A percentile compares a stretch with the other conserved stretches of the same genome.
phyloP scores from a whole-genome alignment of 805 yeast species.

The Ogataea wickerhamii region DNA sequence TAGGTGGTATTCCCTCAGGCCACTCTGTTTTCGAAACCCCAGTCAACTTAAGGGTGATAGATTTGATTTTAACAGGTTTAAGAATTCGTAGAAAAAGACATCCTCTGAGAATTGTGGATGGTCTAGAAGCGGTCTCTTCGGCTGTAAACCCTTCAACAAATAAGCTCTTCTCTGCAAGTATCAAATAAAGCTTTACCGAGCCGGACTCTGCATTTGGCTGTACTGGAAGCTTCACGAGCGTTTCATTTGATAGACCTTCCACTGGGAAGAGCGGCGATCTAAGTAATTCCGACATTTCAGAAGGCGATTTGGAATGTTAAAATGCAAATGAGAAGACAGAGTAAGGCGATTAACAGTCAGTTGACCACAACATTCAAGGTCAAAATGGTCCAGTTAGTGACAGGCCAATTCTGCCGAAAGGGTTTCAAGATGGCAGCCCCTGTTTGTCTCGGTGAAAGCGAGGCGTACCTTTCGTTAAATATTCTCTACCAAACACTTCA shows the following conservation, averaged over 20 bases:
- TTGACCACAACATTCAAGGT: no score
- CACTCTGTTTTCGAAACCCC: constrained; percentile 83
- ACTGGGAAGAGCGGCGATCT: constrained; percentile 48
- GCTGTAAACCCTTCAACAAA: constrained; percentile 80
- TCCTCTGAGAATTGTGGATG: constrained; percentile 82
- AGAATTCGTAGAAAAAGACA: constrained; percentile 64
- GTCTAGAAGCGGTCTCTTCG: constrained; percentile 57
- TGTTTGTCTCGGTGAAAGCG: no score
- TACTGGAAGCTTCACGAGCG: constrained; percentile 47
- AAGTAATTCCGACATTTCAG: constrained; percentile 20
- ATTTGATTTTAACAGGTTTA: constrained; percentile 69
- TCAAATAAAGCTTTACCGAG: constrained; percentile 65
- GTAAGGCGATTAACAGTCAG: no score
- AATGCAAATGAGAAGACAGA: no score
- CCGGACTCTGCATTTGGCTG: constrained; percentile 60
- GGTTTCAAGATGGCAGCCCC: no score
- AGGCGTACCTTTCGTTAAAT: no score
- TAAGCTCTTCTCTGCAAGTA: constrained; percentile 75
- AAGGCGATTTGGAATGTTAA: no score
- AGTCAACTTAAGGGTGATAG: constrained; percentile 55
- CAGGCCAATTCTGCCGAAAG: no score
- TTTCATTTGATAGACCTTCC: constrained; percentile 34
- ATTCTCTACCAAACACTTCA: no score
- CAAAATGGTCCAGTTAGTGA: no score
- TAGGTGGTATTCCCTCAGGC: constrained; percentile 98